Percentiles rank a stretch among this genome's conserved stretches.
phyloP scores from a whole-genome alignment of 2,329 filamentous ascomycete genomes.

The Domatiomyces globalis region DNA sequence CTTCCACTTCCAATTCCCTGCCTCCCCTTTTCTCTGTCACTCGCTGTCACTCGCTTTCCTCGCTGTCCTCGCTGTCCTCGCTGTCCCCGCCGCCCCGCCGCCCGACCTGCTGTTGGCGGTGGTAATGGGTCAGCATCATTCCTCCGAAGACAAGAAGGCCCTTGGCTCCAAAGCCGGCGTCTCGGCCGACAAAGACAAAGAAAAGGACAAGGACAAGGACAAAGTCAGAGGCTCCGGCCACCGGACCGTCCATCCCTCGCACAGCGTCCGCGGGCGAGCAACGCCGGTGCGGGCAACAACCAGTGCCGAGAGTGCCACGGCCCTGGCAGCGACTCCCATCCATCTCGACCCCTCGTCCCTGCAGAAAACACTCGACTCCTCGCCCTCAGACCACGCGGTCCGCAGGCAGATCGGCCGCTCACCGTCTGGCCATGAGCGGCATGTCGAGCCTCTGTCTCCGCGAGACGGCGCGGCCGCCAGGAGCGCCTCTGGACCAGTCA shows the following conservation, averaged over 20 bases:
- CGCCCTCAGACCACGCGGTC: background rate
- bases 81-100: background rate
- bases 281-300: background rate
- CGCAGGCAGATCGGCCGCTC: background rate
- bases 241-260: background rate
- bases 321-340: background rate
- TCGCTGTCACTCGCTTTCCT: no score
- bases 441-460: background rate
- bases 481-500: background rate
- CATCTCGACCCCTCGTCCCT: background rate
- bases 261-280: background rate
- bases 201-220: conserved; percentile 24
- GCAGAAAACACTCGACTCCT: background rate
- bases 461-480: background rate
- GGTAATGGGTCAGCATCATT: conserved; percentile 17
- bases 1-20: no score
- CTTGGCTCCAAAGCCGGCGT: conserved; percentile 9
- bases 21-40: no score
- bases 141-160: conserved; percentile 11
- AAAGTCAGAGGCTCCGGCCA: conserved; percentile 25
- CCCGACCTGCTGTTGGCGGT: background rate
- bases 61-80: background rate
- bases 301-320: background rate
- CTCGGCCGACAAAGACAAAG: conserved; percentile 17
- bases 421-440: no score